Conservation (phyloP, 495 filamentous ascomycete species). For the Astrothelium macrocarpum region DNA sequence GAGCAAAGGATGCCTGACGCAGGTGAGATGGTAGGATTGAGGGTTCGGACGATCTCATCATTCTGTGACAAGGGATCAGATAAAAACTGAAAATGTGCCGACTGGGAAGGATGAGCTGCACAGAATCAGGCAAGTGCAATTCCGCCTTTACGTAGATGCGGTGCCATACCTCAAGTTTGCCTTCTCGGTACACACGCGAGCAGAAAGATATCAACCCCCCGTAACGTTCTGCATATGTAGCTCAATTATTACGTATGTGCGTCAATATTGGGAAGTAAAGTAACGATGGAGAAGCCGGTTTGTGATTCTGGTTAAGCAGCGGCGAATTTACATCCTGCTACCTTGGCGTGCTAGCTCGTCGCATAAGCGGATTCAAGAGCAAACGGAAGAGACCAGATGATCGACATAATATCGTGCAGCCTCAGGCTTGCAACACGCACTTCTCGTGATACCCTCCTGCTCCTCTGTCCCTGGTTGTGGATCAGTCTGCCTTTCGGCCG, state of each 20-base stretch:
- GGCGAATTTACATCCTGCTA: not conserved
- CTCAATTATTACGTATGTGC: not conserved
- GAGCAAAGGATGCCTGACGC: not conserved
- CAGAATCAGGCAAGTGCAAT: not conserved
- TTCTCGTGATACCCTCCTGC: not conserved
- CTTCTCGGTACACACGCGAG: not conserved
- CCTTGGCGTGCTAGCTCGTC: not conserved
- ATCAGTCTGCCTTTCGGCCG: not conserved
- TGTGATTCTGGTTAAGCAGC: not conserved
- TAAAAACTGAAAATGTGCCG: not conserved
- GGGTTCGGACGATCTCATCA: not conserved
- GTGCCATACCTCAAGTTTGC: not conserved
- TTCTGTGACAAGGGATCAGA: not conserved
- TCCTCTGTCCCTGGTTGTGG: not conserved
- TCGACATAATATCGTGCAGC: not conserved
- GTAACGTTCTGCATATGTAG: not conserved
- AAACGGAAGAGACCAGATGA: not conserved
- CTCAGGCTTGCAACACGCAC: not conserved
- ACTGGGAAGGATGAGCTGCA: not conserved
- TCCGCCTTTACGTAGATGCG: not conserved
- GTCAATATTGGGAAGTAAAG: not conserved
- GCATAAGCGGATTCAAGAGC: not conserved
- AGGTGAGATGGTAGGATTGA: not conserved
- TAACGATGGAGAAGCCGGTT: not conserved
- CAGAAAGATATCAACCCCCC: not conserved